Evolutionary conservation across 495 filamentous ascomycete species (phyloP), one percentile per base, ranked within the genome.

Genomic region (Aspergillus olivimuriae): DNA sequence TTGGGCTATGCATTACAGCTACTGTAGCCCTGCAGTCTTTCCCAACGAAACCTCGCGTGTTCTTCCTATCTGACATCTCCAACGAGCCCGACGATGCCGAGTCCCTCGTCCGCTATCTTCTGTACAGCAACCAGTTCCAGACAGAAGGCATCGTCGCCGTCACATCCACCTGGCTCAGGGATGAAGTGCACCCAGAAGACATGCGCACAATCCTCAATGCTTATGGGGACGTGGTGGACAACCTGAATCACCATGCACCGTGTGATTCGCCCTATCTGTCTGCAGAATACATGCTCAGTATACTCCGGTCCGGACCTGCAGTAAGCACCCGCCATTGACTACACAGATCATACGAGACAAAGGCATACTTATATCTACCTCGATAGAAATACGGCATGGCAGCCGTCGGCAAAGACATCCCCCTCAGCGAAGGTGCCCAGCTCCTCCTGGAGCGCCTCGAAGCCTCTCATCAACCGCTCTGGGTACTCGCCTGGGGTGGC

Each of bases 81-180:
- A 71, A 69, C 41, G 70, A 73, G 46, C 63, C 66, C 4, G 68
- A 69, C 35, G 69, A 71, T 50, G 57, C 65, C 6, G 60, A 69
- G 35, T 71, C 68, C 0, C 49, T 73, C 3, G 58, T 61, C 19
- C 53, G 69, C 2, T 72, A 65, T 42, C 61, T 70, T 0, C 48
- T 69, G 10, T 70, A 73, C 43, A 47, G 59, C 10, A 71, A 73
- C 34, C 57, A 69, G 39, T 67, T 71, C 53, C 46, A 65, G 8
- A 71, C 61, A 3, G 59, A 64, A 16, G 69, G 63, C 1, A 41
- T 71, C 12, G 60, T 69, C 2, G 68, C 68, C 4, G 54, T 51
- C 33, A 71, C 67, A 17, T 68, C 64, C 14, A 64, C 60, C 21
- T 69, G 69, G 66, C 54, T 67, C 50, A 57, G 47, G 43, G 55